Percentiles rank a stretch among this genome's conserved stretches.
Conservation (phyloP, 768 basidiomycete species). For the Boletus rubropictus region DNA sequence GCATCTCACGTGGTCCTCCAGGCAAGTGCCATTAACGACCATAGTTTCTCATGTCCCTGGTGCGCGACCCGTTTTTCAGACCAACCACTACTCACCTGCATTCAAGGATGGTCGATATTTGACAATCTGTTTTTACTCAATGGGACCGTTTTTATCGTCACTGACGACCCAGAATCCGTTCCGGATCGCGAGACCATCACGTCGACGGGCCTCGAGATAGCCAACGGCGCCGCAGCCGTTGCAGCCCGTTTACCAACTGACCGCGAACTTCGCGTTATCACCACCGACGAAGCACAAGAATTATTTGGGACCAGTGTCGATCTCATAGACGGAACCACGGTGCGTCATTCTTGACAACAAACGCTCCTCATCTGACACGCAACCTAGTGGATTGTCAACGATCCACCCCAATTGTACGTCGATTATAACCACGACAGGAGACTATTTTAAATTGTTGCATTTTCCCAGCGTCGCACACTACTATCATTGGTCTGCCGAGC, state of each 20-base stretch:
- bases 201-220: conserved; percentile 60
- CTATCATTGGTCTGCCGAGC: conserved; percentile 90
- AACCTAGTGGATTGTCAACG: conserved; percentile 70
- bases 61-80: conserved; percentile 18
- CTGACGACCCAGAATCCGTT: conserved; percentile 58
- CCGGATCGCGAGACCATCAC: conserved; percentile 66
- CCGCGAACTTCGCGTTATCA: conserved; percentile 73
- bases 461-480: conserved; percentile 74
- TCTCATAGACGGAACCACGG: conserved; percentile 72
- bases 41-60: conserved; percentile 75
- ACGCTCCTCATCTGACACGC: conserved; percentile 2
- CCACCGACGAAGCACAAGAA: conserved; percentile 54
- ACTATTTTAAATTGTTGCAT: not conserved
- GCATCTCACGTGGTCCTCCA: conserved; percentile 36
- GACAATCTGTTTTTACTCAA: conserved; percentile 78
- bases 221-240: conserved; percentile 50
- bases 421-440: no score
- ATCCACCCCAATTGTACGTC: conserved; percentile 77
- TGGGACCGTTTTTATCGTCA: conserved; percentile 78
- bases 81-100: not conserved
- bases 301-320: conserved; percentile 72
- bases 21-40: conserved; percentile 50
- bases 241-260: conserved; percentile 65
- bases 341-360: conserved; percentile 26
- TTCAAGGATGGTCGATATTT: conserved; percentile 83